Evolutionary conservation across 1,139 yeast species (phyloP).

Genomic region (Pneumocystis jirovecii): DNA sequence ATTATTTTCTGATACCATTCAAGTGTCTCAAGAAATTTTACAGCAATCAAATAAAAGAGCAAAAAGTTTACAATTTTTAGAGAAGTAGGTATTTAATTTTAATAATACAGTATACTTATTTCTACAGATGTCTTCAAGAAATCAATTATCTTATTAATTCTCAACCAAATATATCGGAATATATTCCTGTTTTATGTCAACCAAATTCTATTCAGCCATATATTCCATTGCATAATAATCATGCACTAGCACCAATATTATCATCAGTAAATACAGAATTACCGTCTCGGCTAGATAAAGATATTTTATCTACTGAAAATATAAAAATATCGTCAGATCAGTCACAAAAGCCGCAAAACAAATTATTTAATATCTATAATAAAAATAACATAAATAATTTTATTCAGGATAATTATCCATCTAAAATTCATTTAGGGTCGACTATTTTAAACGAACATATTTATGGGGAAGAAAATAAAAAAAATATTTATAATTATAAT

Average conservation of each 20-base stretch:
- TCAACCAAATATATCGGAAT: neutral
- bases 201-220: neutral
- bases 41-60: constrained; percentile 8
- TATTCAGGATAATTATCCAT: neutral
- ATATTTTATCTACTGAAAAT: neutral
- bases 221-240: neutral
- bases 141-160: constrained; percentile 10
- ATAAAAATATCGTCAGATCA: neutral
- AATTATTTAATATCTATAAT: neutral
- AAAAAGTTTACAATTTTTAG: constrained; percentile 12
- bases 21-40: constrained; percentile 5
- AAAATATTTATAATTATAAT: neutral
- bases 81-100: constrained; percentile 9
- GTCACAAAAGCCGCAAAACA: neutral
- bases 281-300: neutral
- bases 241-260: neutral
- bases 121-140: constrained; percentile 13
- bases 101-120: neutral
- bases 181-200: neutral
- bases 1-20: neutral
- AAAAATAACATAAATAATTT: neutral
- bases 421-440: neutral
- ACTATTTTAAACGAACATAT: neutral
- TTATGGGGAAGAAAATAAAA: neutral
- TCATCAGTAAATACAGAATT: neutral